Evolutionary conservation across 1,284 basidiomycete genomes (phyloP).

Genomic region (Xerocomus amazonicus): DNA sequence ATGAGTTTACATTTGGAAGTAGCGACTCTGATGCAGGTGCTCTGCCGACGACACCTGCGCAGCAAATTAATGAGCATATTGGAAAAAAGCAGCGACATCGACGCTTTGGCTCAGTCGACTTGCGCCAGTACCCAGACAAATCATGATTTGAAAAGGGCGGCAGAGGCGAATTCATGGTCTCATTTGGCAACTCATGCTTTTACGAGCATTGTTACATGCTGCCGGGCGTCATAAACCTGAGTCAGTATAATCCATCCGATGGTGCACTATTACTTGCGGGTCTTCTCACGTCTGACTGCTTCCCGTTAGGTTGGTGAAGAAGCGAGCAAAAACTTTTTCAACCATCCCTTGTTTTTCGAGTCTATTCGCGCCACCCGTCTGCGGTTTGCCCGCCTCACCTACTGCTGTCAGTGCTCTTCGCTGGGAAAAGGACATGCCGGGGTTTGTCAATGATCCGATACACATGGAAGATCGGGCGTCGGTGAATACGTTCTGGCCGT

Average conservation of each 20-base stretch:
- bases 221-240: too few species aligned
- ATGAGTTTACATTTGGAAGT: not conserved
- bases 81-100: not conserved
- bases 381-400: not conserved
- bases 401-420: not conserved
- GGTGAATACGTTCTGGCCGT: not conserved
- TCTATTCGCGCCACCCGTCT: conserved; percentile 29
- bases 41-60: conserved; percentile 1
- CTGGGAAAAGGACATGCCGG: not conserved
- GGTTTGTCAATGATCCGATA: too few species aligned
- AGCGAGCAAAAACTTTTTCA: conserved; percentile 35
- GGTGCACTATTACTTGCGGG: conserved; percentile 39
- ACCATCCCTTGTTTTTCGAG: conserved; percentile 50
- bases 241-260: conserved; percentile 29
- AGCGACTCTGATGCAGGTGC: conserved; percentile 2
- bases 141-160: conserved; percentile 49
- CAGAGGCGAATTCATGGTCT: conserved; percentile 39
- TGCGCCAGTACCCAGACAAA: conserved; percentile 49
- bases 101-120: conserved; percentile 40
- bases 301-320: conserved; percentile 26
- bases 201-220: too few species aligned
- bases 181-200: too few species aligned
- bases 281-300: conserved; percentile 37
- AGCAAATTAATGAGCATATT: conserved; percentile 1
- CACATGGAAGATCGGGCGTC: not conserved